A percentile compares a stretch with the other conserved stretches of the same genome.
These are phyloP conservation scores for Hyaloscypha variabilis DNA, from an alignment of 495 filamentous ascomycete species.

Conservation along the genomic window DNA sequence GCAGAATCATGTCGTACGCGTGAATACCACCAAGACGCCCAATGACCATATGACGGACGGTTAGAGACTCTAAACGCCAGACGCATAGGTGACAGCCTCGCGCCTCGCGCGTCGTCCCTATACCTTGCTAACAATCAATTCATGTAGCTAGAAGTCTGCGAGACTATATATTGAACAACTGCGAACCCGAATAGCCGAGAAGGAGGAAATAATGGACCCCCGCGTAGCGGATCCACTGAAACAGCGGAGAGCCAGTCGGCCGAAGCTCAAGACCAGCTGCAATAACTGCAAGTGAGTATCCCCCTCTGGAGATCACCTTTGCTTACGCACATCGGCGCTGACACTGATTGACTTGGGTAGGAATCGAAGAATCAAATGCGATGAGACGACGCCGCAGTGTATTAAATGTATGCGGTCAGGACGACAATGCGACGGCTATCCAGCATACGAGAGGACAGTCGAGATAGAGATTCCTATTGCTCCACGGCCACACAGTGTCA, in stretches of 20 bases:
- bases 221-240: neutral
- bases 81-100: too few species aligned
- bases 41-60: too few species aligned
- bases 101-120: too few species aligned
- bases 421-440: slow-evolving; percentile 52
- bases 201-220: too few species aligned
- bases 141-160: too few species aligned
- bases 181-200: too few species aligned
- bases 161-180: too few species aligned
- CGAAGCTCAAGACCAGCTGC: slow-evolving; percentile 48
- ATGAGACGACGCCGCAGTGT: slow-evolving; percentile 62
- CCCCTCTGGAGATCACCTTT: neutral
- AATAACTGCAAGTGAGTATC: slow-evolving; percentile 59
- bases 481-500: slow-evolving; percentile 25
- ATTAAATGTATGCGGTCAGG: slow-evolving; percentile 56
- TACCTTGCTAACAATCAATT: too few species aligned
- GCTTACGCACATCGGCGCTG: slow-evolving; percentile 14
- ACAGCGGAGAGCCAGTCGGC: slow-evolving; percentile 29
- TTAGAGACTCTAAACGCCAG: too few species aligned
- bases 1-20: too few species aligned
- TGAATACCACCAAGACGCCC: too few species aligned
- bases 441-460: slow-evolving; percentile 40
- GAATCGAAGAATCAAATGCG: slow-evolving; percentile 67
- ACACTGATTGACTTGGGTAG: slow-evolving; percentile 34
- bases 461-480: slow-evolving; percentile 27